A percentile compares a stretch with the other conserved stretches of the same genome.
These are phyloP conservation scores for Kwoniella heveanensis DNA, from an alignment of 768 basidiomycete species.

Conservation along the genomic window DNA sequence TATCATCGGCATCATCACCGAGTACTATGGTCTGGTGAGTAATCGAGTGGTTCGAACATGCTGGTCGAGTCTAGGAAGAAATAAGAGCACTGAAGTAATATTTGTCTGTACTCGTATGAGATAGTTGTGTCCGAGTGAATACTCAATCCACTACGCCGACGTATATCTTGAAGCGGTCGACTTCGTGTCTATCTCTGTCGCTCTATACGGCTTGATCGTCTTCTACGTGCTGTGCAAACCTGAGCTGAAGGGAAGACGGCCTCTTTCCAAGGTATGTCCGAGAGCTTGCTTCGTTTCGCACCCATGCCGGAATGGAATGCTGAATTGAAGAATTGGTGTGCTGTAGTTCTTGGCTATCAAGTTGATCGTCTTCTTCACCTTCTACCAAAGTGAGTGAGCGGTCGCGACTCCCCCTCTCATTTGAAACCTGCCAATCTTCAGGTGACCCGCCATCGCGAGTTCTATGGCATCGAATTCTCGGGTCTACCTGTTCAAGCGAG, in stretches of 20 bases:
- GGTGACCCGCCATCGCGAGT: no score
- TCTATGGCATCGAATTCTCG: no score
- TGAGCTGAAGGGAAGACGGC: slow-evolving; percentile 74
- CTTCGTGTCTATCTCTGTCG: slow-evolving; percentile 82
- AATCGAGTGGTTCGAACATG: no score
- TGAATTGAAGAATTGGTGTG: no score
- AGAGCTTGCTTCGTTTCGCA: no score
- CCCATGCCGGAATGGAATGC: no score
- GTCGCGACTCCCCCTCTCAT: no score
- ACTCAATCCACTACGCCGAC: slow-evolving; percentile 44
- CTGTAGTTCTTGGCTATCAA: slow-evolving; percentile 77
- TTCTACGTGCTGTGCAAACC: slow-evolving; percentile 81
- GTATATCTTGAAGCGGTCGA: slow-evolving; percentile 63
- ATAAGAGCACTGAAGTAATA: no score
- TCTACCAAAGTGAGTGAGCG: slow-evolving; percentile 74
- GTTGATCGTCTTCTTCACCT: slow-evolving; percentile 76
- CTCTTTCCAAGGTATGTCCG: slow-evolving; percentile 65
- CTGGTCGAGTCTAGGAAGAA: no score
- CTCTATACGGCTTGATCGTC: slow-evolving; percentile 79
- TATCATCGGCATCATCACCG: slow-evolving; percentile 76
- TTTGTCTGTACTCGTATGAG: slow-evolving; percentile 4
- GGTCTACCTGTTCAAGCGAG: no score
- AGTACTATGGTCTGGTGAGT: slow-evolving; percentile 63
- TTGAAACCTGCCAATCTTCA: no score
- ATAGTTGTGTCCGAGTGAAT: slow-evolving; percentile 34